These are phyloP conservation scores for Pisolithus albus DNA, from an alignment of 768 basidiomycete species.

Conservation along the genomic window DNA sequence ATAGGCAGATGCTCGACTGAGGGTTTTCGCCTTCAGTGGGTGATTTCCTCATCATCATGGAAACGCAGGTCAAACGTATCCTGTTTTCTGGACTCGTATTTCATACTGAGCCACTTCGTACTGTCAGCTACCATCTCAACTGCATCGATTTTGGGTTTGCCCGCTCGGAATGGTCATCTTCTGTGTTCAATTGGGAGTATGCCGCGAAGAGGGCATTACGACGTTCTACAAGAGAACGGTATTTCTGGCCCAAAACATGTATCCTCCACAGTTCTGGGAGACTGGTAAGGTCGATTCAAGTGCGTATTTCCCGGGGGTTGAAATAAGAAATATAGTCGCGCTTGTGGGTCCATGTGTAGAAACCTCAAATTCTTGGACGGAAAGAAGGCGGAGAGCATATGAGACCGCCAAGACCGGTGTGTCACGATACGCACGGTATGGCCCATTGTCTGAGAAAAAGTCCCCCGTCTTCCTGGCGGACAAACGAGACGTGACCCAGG, in stretches of 20 bases:
- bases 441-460: too few relatives aligned
- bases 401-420: conserved; percentile 54
- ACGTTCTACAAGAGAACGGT: too few relatives aligned
- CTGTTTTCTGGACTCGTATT: conserved; percentile 70
- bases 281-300: conserved; percentile 62
- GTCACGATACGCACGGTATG: too few relatives aligned
- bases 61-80: conserved; percentile 57
- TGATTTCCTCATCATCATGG: conserved; percentile 56
- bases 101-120: conserved; percentile 84
- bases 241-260: too few relatives aligned
- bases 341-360: conserved; percentile 95
- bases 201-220: too few relatives aligned
- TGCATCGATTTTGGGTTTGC: conserved; percentile 45
- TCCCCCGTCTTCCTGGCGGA: conserved; percentile 27
- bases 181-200: too few relatives aligned
- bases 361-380: conserved; percentile 86
- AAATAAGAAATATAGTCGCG: conserved; percentile 85
- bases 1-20: conserved; percentile 78
- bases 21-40: conserved; percentile 68
- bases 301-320: conserved; percentile 55
- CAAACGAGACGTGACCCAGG: conserved; percentile 21
- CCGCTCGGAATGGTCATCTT: too few relatives aligned
- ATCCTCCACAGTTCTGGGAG: conserved; percentile 52
- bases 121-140: conserved; percentile 89
- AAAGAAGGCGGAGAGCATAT: conserved; percentile 71